Evolutionary conservation across 192 early-diverging fungal species (phyloP), one percentile per base, ranked within the genome.

Genomic region (Dissophora ornata): DNA sequence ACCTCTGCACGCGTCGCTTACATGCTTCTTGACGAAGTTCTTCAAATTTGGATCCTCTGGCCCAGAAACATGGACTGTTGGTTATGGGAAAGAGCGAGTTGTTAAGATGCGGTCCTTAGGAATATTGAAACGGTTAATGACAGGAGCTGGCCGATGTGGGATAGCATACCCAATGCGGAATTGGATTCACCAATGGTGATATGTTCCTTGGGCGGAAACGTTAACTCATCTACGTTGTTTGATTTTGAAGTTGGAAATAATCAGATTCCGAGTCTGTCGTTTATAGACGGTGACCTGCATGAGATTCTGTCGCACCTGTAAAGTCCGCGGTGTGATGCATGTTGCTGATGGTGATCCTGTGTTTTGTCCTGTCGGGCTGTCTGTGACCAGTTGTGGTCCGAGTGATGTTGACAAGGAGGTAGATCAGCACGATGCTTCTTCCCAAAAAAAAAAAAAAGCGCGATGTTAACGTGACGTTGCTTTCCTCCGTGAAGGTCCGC

Each of bases 131-230:
- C n/a, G n/a, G n/a, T n/a, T n/a, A n/a, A n/a, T n/a, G n/a, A n/a
- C n/a, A n/a, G n/a, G n/a, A n/a, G n/a, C n/a, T n/a, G n/a, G 10
- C 7, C n/a, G 30, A 8, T 21, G 40, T 47, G n/a, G n/a, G 3
- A 16, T 42, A 34, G 7, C 42, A 24, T 77, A 77, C 73, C 73
- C 13, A 77, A 44, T 2, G 57, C 28, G 7, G 57, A 55, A 30
- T 67, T 77, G 19, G 50, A 50, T 40, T 77, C 73, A 30, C 73
- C 73, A 44, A 77, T 48, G 40, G 73, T 77, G 52, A 67, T 40
- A 42, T 77, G 46, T 8, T 64, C 73, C 32, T 57, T 54, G 25
- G 65, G 65, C 7, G 73, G 73, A 8, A 67, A 30, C 9, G 15
- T 50, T 18, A 77, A 21, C 13, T 32, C 40, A 26, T 62, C 73